Percentiles rank a stretch among this genome's conserved stretches.
Evolutionary conservation across 345 rosid species (phyloP).

Genomic region (Salix caprea): DNA sequence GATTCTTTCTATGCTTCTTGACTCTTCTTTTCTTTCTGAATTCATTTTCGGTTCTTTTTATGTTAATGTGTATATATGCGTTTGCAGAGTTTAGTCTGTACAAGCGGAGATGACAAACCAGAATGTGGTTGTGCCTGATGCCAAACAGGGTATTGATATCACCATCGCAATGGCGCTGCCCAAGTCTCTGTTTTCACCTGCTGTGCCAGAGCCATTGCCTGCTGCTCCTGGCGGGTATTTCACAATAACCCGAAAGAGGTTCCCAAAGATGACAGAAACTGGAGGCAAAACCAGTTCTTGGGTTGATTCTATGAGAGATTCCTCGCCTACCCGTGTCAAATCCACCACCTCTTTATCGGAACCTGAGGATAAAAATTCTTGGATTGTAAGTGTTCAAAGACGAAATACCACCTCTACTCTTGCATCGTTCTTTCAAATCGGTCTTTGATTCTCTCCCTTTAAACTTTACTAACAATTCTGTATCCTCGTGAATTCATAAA

Average conservation of each 20-base stretch:
- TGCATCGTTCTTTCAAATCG: background rate
- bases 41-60: background rate
- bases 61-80: background rate
- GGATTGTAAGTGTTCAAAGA: constrained; percentile 49
- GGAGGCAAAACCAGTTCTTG: constrained; percentile 49
- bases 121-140: constrained; percentile 11
- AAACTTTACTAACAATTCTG: background rate
- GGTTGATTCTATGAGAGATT: constrained; percentile 86
- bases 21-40: too few species aligned
- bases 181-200: constrained; percentile 3
- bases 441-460: background rate
- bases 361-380: constrained; percentile 37
- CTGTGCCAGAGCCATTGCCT: background rate
- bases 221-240: background rate
- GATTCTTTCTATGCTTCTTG: too few species aligned
- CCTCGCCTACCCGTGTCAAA: constrained; percentile 76
- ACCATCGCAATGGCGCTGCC: constrained; percentile 5
- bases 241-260: background rate
- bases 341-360: constrained; percentile 36
- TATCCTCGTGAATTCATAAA: background rate
- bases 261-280: background rate
- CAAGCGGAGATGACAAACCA: constrained; percentile 21
- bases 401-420: background rate
- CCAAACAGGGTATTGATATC: background rate
- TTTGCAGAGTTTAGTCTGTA: background rate